Conservation (phyloP, 2,329 filamentous ascomycete species). For the Aspergillus calidoustus region DNA sequence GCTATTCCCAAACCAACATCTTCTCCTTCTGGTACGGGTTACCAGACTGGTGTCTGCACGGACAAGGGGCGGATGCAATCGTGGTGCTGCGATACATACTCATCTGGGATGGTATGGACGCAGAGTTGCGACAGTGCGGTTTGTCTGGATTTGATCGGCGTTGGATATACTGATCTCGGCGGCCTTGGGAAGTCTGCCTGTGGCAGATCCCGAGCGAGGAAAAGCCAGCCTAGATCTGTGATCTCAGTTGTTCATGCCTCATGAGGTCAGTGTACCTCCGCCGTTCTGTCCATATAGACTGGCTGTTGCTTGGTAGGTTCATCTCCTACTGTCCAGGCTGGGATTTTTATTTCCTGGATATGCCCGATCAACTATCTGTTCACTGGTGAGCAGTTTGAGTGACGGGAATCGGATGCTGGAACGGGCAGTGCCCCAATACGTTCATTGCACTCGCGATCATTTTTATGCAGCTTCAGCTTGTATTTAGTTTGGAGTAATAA, state of each 20-base stretch:
- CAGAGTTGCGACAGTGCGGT: slow-evolving; percentile 21
- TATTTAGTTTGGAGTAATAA: slow-evolving; percentile 31
- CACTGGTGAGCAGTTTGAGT: slow-evolving; percentile 35
- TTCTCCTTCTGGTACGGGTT: slow-evolving; percentile 43
- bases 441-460: slow-evolving; percentile 26
- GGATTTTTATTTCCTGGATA: slow-evolving; percentile 44
- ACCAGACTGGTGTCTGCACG: slow-evolving; percentile 41
- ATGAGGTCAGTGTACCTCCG: background rate
- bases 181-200: slow-evolving; percentile 28
- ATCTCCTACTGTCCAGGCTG: slow-evolving; percentile 60
- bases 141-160: background rate
- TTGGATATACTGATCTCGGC: slow-evolving; percentile 1
- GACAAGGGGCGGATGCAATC: slow-evolving; percentile 21
- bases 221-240: slow-evolving; percentile 37
- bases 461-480: slow-evolving; percentile 25
- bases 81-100: slow-evolving; percentile 29
- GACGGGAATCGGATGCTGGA: slow-evolving; percentile 58
- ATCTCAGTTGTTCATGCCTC: slow-evolving; percentile 29
- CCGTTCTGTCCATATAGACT: background rate
- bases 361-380: slow-evolving; percentile 33
- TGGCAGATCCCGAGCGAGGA: slow-evolving; percentile 37
- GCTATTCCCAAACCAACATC: slow-evolving; percentile 40
- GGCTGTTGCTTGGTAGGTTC: slow-evolving; percentile 48
- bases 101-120: slow-evolving; percentile 43
- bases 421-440: slow-evolving; percentile 41